Conservation (phyloP, 108 stramenopile genomes). For the Cyclotella distinguenda region DNA sequence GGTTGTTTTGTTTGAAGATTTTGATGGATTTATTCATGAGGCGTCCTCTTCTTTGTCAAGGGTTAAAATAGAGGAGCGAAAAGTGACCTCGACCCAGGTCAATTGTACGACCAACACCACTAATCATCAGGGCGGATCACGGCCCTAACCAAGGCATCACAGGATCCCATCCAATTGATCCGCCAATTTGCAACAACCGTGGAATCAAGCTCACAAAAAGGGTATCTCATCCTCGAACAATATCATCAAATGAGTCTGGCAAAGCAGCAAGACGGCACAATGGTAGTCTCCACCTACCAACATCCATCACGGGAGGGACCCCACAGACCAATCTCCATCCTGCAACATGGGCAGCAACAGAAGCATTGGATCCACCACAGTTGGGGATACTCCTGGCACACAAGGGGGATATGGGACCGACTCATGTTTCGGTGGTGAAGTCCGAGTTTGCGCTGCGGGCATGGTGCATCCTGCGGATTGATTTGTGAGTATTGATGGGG, state of each 20-base stretch:
- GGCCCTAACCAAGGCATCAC: constrained; percentile 2
- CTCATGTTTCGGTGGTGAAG: constrained; percentile 30
- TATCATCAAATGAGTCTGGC: constrained; percentile 38
- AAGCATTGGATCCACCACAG: constrained; percentile 53
- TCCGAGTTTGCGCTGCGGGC: constrained; percentile 33
- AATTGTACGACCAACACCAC: not conserved
- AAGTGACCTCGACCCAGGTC: not conserved
- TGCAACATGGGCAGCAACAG: constrained; percentile 15
- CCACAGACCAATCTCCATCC: constrained; percentile 15
- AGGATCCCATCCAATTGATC: constrained; percentile 20
- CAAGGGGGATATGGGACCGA: constrained; percentile 18
- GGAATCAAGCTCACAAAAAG: constrained; percentile 8
- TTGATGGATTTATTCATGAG: not conserved
- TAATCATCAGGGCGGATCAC: too few species aligned
- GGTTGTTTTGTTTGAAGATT: constrained; percentile 14
- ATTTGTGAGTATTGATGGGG: constrained; percentile 54
- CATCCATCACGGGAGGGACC: too few species aligned
- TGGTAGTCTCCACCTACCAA: too few species aligned
- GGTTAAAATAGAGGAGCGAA: not conserved
- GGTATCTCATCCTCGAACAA: constrained; percentile 37
- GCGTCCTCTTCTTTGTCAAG: not conserved
- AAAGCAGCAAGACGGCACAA: constrained; percentile 18
- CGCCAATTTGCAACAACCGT: constrained; percentile 4
- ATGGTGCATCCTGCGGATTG: constrained; percentile 35
- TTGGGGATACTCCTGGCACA: constrained; percentile 74